Evolutionary conservation across 495 filamentous ascomycete genomes (phyloP), one percentile per base, ranked within the genome.

Genomic region (Aspergillus campestris): DNA sequence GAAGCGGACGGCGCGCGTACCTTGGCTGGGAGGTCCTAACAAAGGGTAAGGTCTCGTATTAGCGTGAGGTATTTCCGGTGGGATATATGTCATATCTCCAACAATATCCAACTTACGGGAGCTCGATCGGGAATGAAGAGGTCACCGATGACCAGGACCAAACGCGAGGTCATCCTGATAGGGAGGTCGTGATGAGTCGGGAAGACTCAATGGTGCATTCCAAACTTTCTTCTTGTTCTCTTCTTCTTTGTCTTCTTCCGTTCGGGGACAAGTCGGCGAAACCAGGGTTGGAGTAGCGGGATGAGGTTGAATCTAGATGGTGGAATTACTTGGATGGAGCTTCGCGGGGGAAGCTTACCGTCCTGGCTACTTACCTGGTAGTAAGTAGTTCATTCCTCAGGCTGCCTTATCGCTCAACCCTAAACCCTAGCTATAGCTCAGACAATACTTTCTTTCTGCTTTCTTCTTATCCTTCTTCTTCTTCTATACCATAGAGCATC

Each of bases 41-140:
- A 45, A 49, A 8, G 31, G 31, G 58, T 53, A 52, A 62, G 62
- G 18, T 24, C 18, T 24, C 55, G 48, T 50, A 44, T 59, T 11
- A 56, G 44, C 14, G 45, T 10, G 14, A 1, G 12, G 18, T 38
- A 33, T 13, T n/a, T 3, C n/a, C 9, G 29, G 28, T 11, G 34
- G 28, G 27, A 11, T n/a, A 38, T 15, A 10, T 41, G 18, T 31
- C 8, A 9, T 12, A 31, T 8, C 12, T 27, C 8, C 18, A 15
- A 41, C n/a, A 31, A 28, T 38, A 8, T 5, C 5, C 28, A 18
- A 65, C 77, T 50, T 70, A 87, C 84, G n/a, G 84, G 71, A 61
- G 92, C 91, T 66, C 91, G 75, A 71, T 98, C 91, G 52, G 91
- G 91, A 65, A 98, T 96, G 77, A 96, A 95, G 43, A 98, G 79